phyloP scores from a whole-genome alignment of 1,284 basidiomycete genomes.

The Puccinia polysora region DNA sequence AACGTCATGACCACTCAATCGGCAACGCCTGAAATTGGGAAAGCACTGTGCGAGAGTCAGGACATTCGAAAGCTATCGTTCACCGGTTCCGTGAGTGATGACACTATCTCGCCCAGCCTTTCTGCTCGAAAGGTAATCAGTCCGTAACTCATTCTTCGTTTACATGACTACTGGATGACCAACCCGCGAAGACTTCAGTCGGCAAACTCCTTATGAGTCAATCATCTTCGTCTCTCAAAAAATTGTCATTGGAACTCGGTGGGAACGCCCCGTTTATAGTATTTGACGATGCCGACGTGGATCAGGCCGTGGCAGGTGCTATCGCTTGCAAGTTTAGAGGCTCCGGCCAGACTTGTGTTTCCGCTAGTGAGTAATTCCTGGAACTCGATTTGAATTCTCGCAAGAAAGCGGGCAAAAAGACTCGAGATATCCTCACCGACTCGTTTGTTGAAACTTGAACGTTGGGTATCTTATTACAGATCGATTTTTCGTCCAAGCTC shows the following conservation, averaged over 20 bases:
- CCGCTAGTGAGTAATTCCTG: conserved; percentile 34
- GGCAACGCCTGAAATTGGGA: conserved; percentile 73
- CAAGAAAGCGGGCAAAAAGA: conserved; percentile 53
- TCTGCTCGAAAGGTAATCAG: background rate
- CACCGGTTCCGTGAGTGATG: conserved; percentile 59
- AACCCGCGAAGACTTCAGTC: conserved; percentile 66
- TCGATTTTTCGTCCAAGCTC: conserved; percentile 54
- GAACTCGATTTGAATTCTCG: background rate
- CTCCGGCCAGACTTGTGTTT: conserved; percentile 82
- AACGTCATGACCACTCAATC: conserved; percentile 85
- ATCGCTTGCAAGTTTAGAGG: conserved; percentile 85
- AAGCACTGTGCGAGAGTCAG: conserved; percentile 57
- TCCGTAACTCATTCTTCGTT: too few species aligned
- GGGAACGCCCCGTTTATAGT: conserved; percentile 94
- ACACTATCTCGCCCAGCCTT: background rate
- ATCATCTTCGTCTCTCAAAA: conserved; percentile 82
- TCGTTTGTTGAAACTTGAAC: background rate
- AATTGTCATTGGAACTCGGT: conserved; percentile 65
- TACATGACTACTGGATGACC: background rate
- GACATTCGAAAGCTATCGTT: conserved; percentile 82
- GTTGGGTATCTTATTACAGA: background rate
- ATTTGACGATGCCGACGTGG: conserved; percentile 92
- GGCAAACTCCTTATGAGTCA: conserved; percentile 83
- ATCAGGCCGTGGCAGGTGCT: conserved; percentile 83
- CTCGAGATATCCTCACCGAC: conserved; percentile 37